Conservation (phyloP, 116 monocot species). For the Zostera marina region DNA sequence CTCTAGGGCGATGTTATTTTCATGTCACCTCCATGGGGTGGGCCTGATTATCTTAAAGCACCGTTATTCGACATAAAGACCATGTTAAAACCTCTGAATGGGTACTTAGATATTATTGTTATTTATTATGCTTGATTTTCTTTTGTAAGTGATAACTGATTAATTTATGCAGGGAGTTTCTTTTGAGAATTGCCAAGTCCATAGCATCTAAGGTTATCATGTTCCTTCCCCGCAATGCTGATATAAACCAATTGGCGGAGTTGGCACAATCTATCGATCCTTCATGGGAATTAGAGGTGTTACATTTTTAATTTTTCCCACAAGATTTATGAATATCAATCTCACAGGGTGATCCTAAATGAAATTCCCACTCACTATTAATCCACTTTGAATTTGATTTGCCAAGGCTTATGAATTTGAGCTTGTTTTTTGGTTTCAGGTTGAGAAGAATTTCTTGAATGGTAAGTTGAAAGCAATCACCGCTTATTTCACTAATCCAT, state of each 20-base stretch:
- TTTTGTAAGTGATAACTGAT: not conserved
- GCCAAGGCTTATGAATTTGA: no score
- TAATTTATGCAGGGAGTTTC: conserved; percentile 23
- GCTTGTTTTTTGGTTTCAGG: conserved; percentile 16
- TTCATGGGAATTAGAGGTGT: conserved; percentile 87
- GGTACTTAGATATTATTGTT: conserved; percentile 18
- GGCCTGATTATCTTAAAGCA: conserved; percentile 73
- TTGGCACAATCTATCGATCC: conserved; percentile 43
- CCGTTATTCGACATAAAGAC: conserved; percentile 45
- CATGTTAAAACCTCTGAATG: conserved; percentile 77
- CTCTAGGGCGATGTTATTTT: conserved; percentile 62
- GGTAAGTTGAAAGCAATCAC: conserved; percentile 78
- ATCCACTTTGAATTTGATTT: no score
- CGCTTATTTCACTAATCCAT: conserved; percentile 41
- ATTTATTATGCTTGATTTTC: not conserved
- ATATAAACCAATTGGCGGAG: conserved; percentile 71
- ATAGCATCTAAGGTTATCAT: conserved; percentile 77
- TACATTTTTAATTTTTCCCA: no score
- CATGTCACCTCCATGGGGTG: conserved; percentile 97
- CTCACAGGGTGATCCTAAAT: no score
- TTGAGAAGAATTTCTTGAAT: conserved; percentile 79
- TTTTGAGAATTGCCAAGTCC: conserved; percentile 45
- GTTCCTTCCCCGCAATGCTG: conserved; percentile 85
- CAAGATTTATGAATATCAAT: no score
- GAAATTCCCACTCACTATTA: no score